phyloP scores from a whole-genome alignment of 768 basidiomycete genomes.

The Suillus bovinus region DNA sequence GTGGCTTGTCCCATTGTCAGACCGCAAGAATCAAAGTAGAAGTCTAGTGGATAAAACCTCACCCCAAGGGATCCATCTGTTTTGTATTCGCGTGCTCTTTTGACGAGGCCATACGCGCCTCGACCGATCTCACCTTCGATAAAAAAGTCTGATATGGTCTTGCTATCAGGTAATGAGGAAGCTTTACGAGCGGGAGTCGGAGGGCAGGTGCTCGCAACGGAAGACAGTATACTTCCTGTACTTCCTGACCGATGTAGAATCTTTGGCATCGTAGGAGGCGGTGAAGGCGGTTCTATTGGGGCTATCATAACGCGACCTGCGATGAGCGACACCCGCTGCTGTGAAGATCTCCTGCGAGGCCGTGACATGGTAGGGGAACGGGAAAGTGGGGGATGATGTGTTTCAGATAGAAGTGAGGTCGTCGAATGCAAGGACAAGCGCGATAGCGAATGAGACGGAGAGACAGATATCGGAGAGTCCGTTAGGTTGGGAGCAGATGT shows the following conservation, averaged over 20 bases:
- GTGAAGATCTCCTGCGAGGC: slow-evolving; percentile 75
- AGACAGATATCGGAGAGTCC: slow-evolving; percentile 29
- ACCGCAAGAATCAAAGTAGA: slow-evolving; percentile 20
- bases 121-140: slow-evolving; percentile 89
- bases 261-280: slow-evolving; percentile 58
- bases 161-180: slow-evolving; percentile 46
- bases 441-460: slow-evolving; percentile 28
- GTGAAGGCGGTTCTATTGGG: slow-evolving; percentile 71
- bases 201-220: slow-evolving; percentile 57
- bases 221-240: slow-evolving; percentile 61
- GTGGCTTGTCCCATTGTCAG: slow-evolving; percentile 52
- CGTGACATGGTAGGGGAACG: slow-evolving; percentile 61
- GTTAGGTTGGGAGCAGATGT: slow-evolving; percentile 29
- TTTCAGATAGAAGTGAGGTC: slow-evolving; percentile 21
- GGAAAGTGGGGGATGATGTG: slow-evolving; percentile 33
- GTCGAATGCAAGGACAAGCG: neutral
- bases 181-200: slow-evolving; percentile 52
- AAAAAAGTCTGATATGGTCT: slow-evolving; percentile 82
- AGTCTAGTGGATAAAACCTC: slow-evolving; percentile 35
- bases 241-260: slow-evolving; percentile 67
- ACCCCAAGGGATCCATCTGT: slow-evolving; percentile 82
- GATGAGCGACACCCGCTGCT: slow-evolving; percentile 81
- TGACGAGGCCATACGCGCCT: slow-evolving; percentile 95
- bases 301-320: slow-evolving; percentile 81
- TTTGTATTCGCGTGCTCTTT: slow-evolving; percentile 79